Evolutionary conservation across 2,329 filamentous ascomycete genomes (phyloP).

Genomic region (Ceratocystis diversiconidia): DNA sequence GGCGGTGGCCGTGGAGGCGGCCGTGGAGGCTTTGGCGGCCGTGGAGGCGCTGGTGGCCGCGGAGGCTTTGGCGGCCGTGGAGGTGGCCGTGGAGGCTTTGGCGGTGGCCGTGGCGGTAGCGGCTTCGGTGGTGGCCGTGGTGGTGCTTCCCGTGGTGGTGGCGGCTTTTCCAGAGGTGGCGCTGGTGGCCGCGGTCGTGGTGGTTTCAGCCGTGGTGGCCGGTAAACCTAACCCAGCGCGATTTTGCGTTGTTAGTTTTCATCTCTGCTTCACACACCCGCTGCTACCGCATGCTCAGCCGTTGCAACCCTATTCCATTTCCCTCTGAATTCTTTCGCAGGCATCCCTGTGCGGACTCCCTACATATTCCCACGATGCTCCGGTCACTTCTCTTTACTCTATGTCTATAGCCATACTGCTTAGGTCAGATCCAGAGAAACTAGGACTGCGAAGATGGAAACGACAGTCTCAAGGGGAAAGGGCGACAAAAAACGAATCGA

Average conservation of each 20-base stretch:
- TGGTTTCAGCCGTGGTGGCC: slow-evolving; percentile 18
- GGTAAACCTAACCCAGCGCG: slow-evolving; percentile 9
- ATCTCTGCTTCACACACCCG: background rate
- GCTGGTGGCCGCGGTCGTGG: slow-evolving; percentile 26
- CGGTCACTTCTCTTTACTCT: background rate
- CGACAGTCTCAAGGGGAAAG: background rate
- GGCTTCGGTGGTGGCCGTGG: slow-evolving; percentile 23
- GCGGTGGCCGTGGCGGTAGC: slow-evolving; percentile 25
- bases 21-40: slow-evolving; percentile 27
- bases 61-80: slow-evolving; percentile 22
- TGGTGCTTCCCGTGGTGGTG: slow-evolving; percentile 7
- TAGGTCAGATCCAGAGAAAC: background rate
- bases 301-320: background rate
- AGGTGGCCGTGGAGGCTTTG: slow-evolving; percentile 24
- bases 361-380: background rate
- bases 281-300: background rate
- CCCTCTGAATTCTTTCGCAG: background rate
- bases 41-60: slow-evolving; percentile 32
- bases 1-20: slow-evolving; percentile 29
- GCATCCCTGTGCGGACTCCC: background rate
- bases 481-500: background rate
- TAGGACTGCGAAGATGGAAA: background rate
- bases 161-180: slow-evolving; percentile 16
- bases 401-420: background rate
- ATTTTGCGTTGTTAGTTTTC: background rate